phyloP scores from a whole-genome alignment of 441 rosid species.

The Jatropha podagrica region DNA sequence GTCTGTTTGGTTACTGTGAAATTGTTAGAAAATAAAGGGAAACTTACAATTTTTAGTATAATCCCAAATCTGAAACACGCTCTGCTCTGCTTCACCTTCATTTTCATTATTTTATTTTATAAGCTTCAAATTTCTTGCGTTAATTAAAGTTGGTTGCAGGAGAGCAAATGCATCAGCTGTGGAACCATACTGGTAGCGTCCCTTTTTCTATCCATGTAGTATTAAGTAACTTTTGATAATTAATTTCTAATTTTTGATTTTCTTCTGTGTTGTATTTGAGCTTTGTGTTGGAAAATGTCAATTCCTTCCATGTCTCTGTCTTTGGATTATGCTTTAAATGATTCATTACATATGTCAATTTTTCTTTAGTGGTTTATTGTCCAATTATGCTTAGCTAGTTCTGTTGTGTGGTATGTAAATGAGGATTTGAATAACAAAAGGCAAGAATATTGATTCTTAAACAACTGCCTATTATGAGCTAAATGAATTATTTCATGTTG shows the following conservation, averaged over 20 bases:
- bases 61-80: not conserved
- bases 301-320: not conserved
- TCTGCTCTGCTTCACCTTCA: not conserved
- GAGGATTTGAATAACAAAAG: not conserved
- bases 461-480: not conserved
- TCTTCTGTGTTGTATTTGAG: not conserved
- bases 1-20: constrained; percentile 23
- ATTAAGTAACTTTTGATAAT: not conserved
- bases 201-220: not conserved
- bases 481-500: not conserved
- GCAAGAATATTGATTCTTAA: not conserved
- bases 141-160: constrained; percentile 9
- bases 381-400: not conserved
- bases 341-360: not conserved
- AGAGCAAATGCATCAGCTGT: not conserved
- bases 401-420: not conserved
- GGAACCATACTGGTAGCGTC: not conserved
- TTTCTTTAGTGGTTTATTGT: not conserved
- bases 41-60: constrained; percentile 13
- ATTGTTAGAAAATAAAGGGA: not conserved
- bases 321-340: not conserved
- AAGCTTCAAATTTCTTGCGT: not conserved
- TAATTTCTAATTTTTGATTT: not conserved
- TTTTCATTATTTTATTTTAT: not conserved
- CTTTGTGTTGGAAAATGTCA: not conserved